These are phyloP conservation scores for Globisporangium viniferum DNA, from an alignment of 352 stramenopile species.

Conservation along the genomic window DNA sequence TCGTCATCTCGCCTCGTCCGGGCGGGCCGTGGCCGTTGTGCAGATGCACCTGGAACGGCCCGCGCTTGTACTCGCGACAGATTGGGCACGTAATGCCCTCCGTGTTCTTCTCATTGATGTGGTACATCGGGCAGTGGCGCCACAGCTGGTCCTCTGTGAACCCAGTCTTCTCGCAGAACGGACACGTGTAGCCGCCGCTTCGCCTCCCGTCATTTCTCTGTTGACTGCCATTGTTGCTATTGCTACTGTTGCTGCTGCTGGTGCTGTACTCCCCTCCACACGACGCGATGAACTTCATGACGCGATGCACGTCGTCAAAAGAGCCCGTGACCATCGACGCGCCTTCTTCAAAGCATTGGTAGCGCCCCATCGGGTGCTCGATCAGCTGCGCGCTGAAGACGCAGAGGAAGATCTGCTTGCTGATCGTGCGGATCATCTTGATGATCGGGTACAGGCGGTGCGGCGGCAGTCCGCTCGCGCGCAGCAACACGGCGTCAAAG, in stretches of 20 bases:
- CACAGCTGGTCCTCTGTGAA: conserved; percentile 82
- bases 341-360: conserved; percentile 75
- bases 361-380: conserved; percentile 64
- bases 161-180: conserved; percentile 70
- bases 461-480: conserved; percentile 51
- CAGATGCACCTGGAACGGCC: conserved; percentile 82
- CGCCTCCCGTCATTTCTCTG: background rate
- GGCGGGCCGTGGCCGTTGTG: conserved; percentile 82
- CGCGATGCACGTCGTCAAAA: conserved; percentile 52
- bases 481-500: conserved; percentile 70
- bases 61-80: conserved; percentile 56
- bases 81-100: conserved; percentile 72
- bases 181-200: conserved; percentile 45
- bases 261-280: conserved; percentile 20
- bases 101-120: conserved; percentile 85
- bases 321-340: conserved; percentile 83
- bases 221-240: conserved; percentile 19
- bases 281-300: conserved; percentile 66
- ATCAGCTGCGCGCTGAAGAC: conserved; percentile 77
- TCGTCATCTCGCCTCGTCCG: conserved; percentile 73
- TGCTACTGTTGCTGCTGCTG: background rate
- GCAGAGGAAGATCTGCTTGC: conserved; percentile 81
- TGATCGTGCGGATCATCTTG: conserved; percentile 66
- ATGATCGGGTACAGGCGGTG: conserved; percentile 50
- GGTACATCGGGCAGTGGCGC: conserved; percentile 78